Evolutionary conservation across 2,329 filamentous ascomycete species (phyloP).

Genomic region (Botrytis tulipae): DNA sequence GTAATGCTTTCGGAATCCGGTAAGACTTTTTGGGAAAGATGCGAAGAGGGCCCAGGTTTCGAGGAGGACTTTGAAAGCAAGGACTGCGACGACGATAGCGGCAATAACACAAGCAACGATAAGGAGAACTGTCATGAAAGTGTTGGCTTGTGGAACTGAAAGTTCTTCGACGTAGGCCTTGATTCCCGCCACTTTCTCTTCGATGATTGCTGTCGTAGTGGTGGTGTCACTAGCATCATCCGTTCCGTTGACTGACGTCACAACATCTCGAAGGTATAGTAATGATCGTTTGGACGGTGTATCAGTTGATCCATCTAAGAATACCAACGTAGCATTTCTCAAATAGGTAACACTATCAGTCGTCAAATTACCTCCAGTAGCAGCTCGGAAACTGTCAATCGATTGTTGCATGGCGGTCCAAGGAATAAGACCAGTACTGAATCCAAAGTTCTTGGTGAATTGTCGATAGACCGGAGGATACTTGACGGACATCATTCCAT

Average conservation of each 20-base stretch:
- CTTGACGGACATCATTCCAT: conserved; percentile 90
- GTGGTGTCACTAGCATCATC: conserved; percentile 26
- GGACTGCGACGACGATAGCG: conserved; percentile 77
- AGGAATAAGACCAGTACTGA: conserved; percentile 79
- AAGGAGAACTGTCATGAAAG: conserved; percentile 92
- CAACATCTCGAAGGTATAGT: conserved; percentile 55
- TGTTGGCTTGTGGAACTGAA: conserved; percentile 81
- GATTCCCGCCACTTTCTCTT: conserved; percentile 67
- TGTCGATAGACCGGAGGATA: conserved; percentile 85
- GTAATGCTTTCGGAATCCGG: conserved; percentile 90
- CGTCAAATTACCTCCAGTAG: conserved; percentile 84
- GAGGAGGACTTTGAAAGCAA: conserved; percentile 87
- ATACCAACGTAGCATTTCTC: conserved; percentile 72
- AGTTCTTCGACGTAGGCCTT: conserved; percentile 81
- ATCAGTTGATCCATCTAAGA: conserved; percentile 56
- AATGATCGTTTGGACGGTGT: conserved; percentile 55
- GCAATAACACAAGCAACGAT: conserved; percentile 85
- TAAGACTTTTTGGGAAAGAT: conserved; percentile 74
- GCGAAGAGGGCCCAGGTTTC: conserved; percentile 90
- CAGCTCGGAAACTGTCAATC: conserved; percentile 79
- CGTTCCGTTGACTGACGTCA: conserved; percentile 47
- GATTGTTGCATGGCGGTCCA: conserved; percentile 77
- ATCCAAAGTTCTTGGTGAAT: conserved; percentile 91
- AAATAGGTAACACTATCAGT: conserved; percentile 74
- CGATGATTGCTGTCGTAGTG: conserved; percentile 39